Conservation (phyloP, 805 yeast species). For the Candida ascalaphidarum region DNA sequence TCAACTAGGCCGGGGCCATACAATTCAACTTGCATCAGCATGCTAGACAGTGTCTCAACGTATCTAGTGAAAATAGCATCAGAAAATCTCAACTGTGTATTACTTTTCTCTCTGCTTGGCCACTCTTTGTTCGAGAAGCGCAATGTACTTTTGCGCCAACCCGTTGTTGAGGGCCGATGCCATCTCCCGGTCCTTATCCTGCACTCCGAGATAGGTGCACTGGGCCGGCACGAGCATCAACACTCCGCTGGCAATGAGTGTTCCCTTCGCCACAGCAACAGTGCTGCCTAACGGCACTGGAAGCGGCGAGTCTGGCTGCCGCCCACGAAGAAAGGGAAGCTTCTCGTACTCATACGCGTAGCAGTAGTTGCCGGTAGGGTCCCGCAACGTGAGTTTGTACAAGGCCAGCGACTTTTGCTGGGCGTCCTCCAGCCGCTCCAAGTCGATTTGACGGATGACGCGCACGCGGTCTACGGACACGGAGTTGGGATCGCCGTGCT, state of each 20-base stretch:
- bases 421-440: conserved; percentile 11
- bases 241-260: conserved; percentile 40
- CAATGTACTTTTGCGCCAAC: conserved; percentile 13
- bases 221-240: conserved; percentile 24
- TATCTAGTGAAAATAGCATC: no score
- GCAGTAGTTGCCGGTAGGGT: conserved; percentile 37
- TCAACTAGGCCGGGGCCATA: conserved; percentile 1
- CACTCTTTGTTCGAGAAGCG: no score
- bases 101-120: no score
- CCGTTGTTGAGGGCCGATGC: conserved; percentile 23
- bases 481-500: conserved; percentile 46
- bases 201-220: conserved; percentile 25
- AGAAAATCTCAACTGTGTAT: no score
- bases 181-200: conserved; percentile 13
- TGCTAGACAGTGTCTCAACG: no score
- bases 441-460: conserved; percentile 41
- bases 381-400: conserved; percentile 53
- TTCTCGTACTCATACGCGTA: conserved; percentile 53
- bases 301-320: conserved; percentile 14
- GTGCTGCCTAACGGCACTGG: conserved; percentile 47
- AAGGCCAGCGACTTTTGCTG: conserved; percentile 8
- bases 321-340: conserved; percentile 37
- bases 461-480: conserved; percentile 50
- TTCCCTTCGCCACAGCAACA: conserved; percentile 39
- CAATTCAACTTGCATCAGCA: background rate